Conservation (phyloP, 805 yeast genomes). For the Cyberlindnera maritima region DNA sequence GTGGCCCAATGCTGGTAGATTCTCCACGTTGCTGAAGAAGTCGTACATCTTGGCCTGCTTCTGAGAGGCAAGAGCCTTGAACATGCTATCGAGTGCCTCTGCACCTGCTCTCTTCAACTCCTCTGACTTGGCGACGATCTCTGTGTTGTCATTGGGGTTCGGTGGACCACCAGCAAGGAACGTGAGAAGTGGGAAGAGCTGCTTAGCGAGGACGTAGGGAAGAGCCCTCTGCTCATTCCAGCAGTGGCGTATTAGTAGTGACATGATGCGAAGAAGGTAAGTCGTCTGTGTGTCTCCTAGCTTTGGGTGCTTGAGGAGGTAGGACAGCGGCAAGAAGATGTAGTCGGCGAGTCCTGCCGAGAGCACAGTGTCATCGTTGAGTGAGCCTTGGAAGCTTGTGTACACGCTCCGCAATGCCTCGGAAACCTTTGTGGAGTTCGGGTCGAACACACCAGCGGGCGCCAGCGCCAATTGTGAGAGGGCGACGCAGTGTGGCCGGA, state of each 20-base stretch:
- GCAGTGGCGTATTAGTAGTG: conserved; percentile 41
- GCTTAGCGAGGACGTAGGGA: conserved; percentile 37
- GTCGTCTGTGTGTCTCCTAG: conserved; percentile 47
- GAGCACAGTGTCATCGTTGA: conserved; percentile 21
- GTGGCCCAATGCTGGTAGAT: conserved; percentile 47
- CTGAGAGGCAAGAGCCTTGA: conserved; percentile 30
- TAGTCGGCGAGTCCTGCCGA: conserved; percentile 54
- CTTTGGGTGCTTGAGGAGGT: conserved; percentile 46
- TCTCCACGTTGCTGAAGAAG: conserved; percentile 32
- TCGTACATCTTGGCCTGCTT: conserved; percentile 21
- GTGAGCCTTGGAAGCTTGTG: conserved; percentile 12
- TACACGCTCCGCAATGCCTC: conserved; percentile 35
- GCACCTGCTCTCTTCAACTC: conserved; percentile 39
- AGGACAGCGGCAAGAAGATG: conserved; percentile 58
- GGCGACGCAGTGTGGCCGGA: conserved; percentile 42
- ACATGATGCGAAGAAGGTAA: conserved; percentile 41
- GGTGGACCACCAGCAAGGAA: conserved; percentile 47
- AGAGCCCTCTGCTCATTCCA: conserved; percentile 43
- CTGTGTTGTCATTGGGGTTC: conserved; percentile 29
- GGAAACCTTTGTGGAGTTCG: conserved; percentile 31
- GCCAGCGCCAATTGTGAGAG: conserved; percentile 44
- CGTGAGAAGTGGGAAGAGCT: conserved; percentile 45
- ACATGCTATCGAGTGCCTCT: conserved; percentile 28
- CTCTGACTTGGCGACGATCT: conserved; percentile 29
- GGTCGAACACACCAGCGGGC: conserved; percentile 33